These are phyloP conservation scores for Flaveria trinervia DNA, from an alignment of 129 eudicot species.

Conservation along the genomic window DNA sequence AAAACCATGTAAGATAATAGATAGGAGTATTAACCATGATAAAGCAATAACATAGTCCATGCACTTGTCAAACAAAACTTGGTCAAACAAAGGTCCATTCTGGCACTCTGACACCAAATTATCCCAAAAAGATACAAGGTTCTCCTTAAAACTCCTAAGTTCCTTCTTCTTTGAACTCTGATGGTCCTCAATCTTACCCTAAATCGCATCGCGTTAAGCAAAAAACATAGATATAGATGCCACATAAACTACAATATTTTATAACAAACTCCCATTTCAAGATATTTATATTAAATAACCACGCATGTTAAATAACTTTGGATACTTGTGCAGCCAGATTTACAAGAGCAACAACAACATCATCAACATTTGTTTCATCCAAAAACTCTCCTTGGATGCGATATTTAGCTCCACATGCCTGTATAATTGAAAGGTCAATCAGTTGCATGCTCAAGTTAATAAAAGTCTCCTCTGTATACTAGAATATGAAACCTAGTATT, in stretches of 20 bases:
- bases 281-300: not conserved
- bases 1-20: slow-evolving; percentile 13
- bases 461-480: not conserved
- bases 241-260: not conserved
- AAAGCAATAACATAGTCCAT: slow-evolving; percentile 89
- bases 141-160: slow-evolving; percentile 87
- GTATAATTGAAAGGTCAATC: slow-evolving; percentile 29
- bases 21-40: slow-evolving; percentile 68
- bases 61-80: slow-evolving; percentile 82
- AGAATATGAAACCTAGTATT: not conserved
- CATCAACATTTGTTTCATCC: slow-evolving; percentile 86
- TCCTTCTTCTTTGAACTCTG: slow-evolving; percentile 87
- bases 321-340: slow-evolving; percentile 83
- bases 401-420: slow-evolving; percentile 92
- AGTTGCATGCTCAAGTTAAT: slow-evolving; percentile 24
- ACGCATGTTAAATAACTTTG: slow-evolving; percentile 19
- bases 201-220: slow-evolving; percentile 45
- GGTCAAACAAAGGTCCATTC: slow-evolving; percentile 88
- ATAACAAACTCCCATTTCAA: slow-evolving; percentile 5
- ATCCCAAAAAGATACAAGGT: slow-evolving; percentile 80
- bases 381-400: slow-evolving; percentile 63
- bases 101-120: slow-evolving; percentile 84
- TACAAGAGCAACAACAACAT: slow-evolving; percentile 91
- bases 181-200: slow-evolving; percentile 95
- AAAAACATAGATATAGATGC: slow-evolving; percentile 27